Evolutionary conservation across 1,284 basidiomycete genomes (phyloP).

Genomic region (Baeospora myosura): DNA sequence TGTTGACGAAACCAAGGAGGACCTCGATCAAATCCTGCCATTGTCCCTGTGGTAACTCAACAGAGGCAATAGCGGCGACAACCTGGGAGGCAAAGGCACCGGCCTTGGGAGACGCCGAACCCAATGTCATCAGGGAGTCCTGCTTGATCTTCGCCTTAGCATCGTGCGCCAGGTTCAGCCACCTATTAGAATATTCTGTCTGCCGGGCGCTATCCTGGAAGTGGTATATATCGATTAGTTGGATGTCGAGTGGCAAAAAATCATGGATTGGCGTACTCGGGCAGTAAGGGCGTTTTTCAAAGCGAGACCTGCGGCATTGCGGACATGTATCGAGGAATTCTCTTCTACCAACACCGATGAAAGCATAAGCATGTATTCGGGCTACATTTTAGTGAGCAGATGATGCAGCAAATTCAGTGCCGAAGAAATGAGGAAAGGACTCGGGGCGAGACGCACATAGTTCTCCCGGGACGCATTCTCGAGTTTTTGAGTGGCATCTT

Average conservation of each 20-base stretch:
- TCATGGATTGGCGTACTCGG: constrained; percentile 52
- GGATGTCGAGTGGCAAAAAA: constrained; percentile 14
- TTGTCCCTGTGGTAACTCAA: constrained; percentile 82
- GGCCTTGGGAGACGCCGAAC: constrained; percentile 65
- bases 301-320: constrained; percentile 92
- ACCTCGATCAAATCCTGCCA: constrained; percentile 91
- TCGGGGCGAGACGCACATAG: constrained; percentile 52
- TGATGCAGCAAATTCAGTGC: constrained; percentile 9
- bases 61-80: constrained; percentile 87
- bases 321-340: constrained; percentile 63
- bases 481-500: constrained; percentile 82
- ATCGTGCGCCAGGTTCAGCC: constrained; percentile 69
- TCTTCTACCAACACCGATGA: constrained; percentile 78
- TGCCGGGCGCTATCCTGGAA: constrained; percentile 73
- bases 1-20: constrained; percentile 83
- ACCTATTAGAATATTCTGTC: constrained; percentile 69
- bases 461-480: constrained; percentile 80
- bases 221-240: constrained; percentile 16
- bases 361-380: constrained; percentile 85
- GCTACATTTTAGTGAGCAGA: constrained; percentile 37
- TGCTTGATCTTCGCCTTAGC: constrained; percentile 84
- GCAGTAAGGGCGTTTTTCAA: constrained; percentile 95
- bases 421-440: constrained; percentile 14
- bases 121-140: constrained; percentile 78
- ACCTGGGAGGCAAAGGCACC: constrained; percentile 90